Conservation (phyloP, 441 rosid genomes). For the Populus hybrid region DNA sequence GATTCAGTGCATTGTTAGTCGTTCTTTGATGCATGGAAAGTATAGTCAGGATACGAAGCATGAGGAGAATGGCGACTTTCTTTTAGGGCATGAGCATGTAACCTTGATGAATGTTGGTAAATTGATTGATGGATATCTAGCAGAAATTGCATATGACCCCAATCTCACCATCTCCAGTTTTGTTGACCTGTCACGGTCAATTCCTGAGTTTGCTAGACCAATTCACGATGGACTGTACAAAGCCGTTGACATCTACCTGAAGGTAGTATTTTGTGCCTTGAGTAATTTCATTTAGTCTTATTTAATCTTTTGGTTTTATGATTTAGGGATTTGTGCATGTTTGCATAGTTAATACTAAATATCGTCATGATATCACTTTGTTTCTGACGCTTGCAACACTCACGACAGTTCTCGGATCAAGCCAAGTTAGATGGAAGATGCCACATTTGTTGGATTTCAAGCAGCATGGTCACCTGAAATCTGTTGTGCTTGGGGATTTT, state of each 20-base stretch:
- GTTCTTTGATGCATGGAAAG: slow-evolving; percentile 45
- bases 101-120: slow-evolving; percentile 62
- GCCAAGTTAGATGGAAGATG: background rate
- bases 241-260: slow-evolving; percentile 77
- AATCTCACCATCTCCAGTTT: slow-evolving; percentile 52
- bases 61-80: slow-evolving; percentile 42
- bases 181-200: slow-evolving; percentile 46
- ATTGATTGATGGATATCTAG: slow-evolving; percentile 68
- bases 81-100: slow-evolving; percentile 47
- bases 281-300: background rate
- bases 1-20: slow-evolving; percentile 56
- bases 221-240: slow-evolving; percentile 81
- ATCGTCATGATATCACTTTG: background rate
- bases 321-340: background rate
- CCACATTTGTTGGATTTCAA: background rate
- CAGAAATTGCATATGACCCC: slow-evolving; percentile 50
- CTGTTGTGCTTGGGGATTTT: background rate
- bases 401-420: background rate
- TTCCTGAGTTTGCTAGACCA: slow-evolving; percentile 78
- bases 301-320: background rate
- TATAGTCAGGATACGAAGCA: slow-evolving; percentile 32
- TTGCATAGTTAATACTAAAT: background rate
- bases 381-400: background rate
- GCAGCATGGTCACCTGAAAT: background rate
- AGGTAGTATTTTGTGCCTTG: slow-evolving; percentile 40